Conservation (phyloP, 257 asterid genomes). For the Schizonepeta tenuifolia region DNA sequence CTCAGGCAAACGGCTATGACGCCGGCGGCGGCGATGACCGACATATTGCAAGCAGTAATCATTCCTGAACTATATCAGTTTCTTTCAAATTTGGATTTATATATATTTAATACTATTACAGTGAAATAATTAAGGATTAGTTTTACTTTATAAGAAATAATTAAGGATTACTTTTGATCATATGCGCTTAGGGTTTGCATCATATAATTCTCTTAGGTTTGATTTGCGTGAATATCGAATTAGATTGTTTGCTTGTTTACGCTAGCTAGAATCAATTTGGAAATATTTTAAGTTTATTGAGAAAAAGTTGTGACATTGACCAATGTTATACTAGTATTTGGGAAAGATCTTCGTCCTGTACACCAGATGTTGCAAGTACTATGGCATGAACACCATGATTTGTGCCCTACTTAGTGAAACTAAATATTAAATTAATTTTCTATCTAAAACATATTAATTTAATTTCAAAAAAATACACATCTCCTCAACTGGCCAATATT, state of each 20-base stretch:
- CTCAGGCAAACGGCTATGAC: slow-evolving; percentile 25
- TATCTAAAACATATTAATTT: no score
- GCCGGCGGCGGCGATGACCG: slow-evolving; percentile 34
- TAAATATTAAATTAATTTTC: not conserved
- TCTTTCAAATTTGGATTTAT: slow-evolving; percentile 21
- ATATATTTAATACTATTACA: not conserved
- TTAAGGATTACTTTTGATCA: no score
- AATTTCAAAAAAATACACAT: no score
- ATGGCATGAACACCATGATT: not conserved
- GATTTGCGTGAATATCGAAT: slow-evolving; percentile 32
- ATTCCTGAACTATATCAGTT: slow-evolving; percentile 12
- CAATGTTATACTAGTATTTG: not conserved
- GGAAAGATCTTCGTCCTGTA: not conserved
- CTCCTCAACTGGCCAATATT: no score
- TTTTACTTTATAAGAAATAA: no score
- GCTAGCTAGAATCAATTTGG: not conserved
- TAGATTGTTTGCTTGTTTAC: slow-evolving; percentile 3
- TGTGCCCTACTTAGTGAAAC: not conserved
- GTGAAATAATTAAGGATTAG: no score
- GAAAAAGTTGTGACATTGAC: slow-evolving; percentile 22
- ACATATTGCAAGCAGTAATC: slow-evolving; percentile 32
- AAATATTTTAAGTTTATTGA: not conserved
- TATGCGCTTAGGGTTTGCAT: slow-evolving; percentile 20
- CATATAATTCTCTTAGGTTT: not conserved
- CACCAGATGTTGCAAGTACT: not conserved